A percentile compares a stretch with the other conserved stretches of the same genome.
Evolutionary conservation across 2,329 filamentous ascomycete genomes (phyloP).

Genomic region (Xylariaceae sp.): DNA sequence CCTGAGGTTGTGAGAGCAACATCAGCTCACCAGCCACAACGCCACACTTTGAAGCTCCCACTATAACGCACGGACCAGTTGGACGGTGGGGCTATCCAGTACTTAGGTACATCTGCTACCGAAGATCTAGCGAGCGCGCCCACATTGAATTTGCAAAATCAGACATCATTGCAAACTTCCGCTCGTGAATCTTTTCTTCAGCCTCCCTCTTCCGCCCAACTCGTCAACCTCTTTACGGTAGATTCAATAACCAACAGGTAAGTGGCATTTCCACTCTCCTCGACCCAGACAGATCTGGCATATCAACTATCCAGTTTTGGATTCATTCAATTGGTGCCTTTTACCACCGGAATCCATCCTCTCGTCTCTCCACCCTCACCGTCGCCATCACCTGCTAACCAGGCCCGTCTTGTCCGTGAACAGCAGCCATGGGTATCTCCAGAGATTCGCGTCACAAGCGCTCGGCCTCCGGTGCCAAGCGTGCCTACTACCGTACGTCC

Average conservation of each 20-base stretch:
- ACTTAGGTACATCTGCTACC: conserved; percentile 21
- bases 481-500: conserved; percentile 79
- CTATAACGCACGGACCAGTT: not conserved
- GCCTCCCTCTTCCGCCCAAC: conserved; percentile 25
- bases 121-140: conserved; percentile 29
- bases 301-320: conserved; percentile 7
- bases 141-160: conserved; percentile 30
- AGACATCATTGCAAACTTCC: conserved; percentile 10
- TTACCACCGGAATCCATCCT: not conserved
- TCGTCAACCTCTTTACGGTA: conserved; percentile 21
- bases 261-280: conserved; percentile 12
- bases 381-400: conserved; percentile 19
- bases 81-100: not conserved
- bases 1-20: not conserved
- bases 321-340: not conserved
- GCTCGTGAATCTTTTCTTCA: conserved; percentile 24
- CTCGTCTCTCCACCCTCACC: not conserved
- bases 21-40: not conserved
- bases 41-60: not conserved
- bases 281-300: not conserved
- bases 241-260: conserved; percentile 32
- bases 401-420: conserved; percentile 45
- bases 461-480: conserved; percentile 97
- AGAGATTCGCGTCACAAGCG: conserved; percentile 99
- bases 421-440: conserved; percentile 97